These are phyloP conservation scores for Aspergillus sp. DNA, from an alignment of 2,329 filamentous ascomycete genomes.

Conservation along the genomic window DNA sequence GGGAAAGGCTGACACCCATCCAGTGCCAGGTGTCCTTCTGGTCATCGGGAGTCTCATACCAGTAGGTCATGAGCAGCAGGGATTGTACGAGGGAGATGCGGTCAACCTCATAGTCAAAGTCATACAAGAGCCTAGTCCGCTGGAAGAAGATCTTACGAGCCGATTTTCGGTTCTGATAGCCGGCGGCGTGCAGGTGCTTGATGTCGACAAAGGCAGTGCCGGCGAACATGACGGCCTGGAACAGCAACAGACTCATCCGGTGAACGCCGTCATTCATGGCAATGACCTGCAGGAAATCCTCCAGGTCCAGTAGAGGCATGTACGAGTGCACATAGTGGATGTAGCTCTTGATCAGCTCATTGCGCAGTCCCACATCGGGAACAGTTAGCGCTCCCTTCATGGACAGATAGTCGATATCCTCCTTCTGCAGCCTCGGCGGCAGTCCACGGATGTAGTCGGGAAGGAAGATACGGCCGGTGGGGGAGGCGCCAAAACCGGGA, in stretches of 20 bases:
- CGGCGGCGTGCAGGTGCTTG: slow-evolving; percentile 63
- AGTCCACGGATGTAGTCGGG: slow-evolving; percentile 70
- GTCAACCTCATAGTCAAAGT: slow-evolving; percentile 90
- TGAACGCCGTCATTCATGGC: slow-evolving; percentile 59
- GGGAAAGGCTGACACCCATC: slow-evolving; percentile 92
- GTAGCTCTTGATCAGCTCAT: slow-evolving; percentile 71
- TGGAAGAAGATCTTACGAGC: slow-evolving; percentile 84
- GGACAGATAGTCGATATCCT: slow-evolving; percentile 74
- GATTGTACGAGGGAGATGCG: slow-evolving; percentile 82
- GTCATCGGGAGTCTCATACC: slow-evolving; percentile 94
- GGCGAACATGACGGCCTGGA: slow-evolving; percentile 92
- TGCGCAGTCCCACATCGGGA: slow-evolving; percentile 60
- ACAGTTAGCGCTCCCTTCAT: slow-evolving; percentile 77
- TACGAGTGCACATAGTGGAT: slow-evolving; percentile 87
- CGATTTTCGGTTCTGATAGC: slow-evolving; percentile 67
- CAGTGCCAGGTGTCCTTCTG: slow-evolving; percentile 98
- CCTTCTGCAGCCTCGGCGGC: slow-evolving; percentile 63
- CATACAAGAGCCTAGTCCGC: slow-evolving; percentile 80
- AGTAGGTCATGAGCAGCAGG: slow-evolving; percentile 87
- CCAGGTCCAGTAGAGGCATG: slow-evolving; percentile 73
- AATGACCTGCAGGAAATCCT: slow-evolving; percentile 49
- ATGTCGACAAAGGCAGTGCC: slow-evolving; percentile 82
- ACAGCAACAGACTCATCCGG: slow-evolving; percentile 73
- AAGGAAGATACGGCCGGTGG: slow-evolving; percentile 39
- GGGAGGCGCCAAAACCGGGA: slow-evolving; percentile 41